phyloP scores from a whole-genome alignment of 371 early-diverging fungal species.

The Mucor indicus region DNA sequence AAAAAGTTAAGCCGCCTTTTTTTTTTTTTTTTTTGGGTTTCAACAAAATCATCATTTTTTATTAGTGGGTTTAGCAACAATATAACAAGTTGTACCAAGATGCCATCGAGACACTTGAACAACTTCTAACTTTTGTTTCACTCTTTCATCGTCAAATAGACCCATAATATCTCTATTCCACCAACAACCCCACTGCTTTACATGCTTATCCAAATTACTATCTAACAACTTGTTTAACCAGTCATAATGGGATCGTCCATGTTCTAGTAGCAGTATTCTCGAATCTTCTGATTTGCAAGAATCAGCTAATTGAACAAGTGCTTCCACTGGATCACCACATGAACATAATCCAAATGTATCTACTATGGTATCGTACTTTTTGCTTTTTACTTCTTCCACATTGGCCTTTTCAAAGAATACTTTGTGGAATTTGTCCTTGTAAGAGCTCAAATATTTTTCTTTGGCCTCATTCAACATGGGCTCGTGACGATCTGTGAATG shows the following conservation, averaged over 20 bases:
- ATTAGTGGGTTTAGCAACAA: constrained; percentile 51
- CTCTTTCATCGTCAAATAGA: constrained; percentile 51
- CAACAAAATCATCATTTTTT: constrained; percentile 2
- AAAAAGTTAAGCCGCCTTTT: constrained; percentile 5
- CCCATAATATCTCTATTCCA: constrained; percentile 81
- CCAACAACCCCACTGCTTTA: constrained; percentile 82
- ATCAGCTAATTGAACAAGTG: constrained; percentile 63
- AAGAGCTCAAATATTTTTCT: constrained; percentile 31
- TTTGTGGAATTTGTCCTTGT: constrained; percentile 35
- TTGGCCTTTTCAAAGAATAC: constrained; percentile 31
- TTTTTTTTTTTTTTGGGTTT: not conserved
- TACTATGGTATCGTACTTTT: constrained; percentile 69
- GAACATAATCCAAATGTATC: constrained; percentile 85
- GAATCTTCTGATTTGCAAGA: constrained; percentile 58
- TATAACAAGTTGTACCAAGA: constrained; percentile 78
- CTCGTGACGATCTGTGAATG: constrained; percentile 56
- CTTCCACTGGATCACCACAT: constrained; percentile 64
- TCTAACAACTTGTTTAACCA: constrained; percentile 72
- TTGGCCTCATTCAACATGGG: constrained; percentile 63
- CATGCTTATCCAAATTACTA: constrained; percentile 68
- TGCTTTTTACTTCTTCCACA: constrained; percentile 27
- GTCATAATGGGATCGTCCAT: constrained; percentile 66
- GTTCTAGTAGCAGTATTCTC: constrained; percentile 71
- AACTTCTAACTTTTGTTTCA: constrained; percentile 58
- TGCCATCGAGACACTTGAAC: constrained; percentile 64